phyloP scores from a whole-genome alignment of 805 yeast genomes.

The Spathaspora arborariae region DNA sequence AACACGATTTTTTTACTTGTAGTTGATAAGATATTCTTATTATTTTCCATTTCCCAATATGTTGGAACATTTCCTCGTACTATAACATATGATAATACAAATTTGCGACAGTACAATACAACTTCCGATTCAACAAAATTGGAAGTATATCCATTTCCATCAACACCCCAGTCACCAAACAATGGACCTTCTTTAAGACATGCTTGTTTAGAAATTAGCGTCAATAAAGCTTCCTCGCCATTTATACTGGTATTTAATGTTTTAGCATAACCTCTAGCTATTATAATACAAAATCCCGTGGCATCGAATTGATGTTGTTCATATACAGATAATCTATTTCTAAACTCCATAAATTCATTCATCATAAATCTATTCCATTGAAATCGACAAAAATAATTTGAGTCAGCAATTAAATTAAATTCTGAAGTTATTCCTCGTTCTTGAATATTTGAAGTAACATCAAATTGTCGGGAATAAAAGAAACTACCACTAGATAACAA shows the following conservation, averaged over 20 bases:
- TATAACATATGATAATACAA: conserved; percentile 42
- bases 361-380: conserved; percentile 52
- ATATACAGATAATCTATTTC: conserved; percentile 36
- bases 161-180: conserved; percentile 57
- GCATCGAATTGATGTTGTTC: conserved; percentile 43
- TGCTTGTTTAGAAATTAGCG: conserved; percentile 51
- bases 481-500: conserved; percentile 45
- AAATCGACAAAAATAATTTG: conserved; percentile 42
- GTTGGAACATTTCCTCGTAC: conserved; percentile 54
- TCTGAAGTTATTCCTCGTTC: conserved; percentile 34
- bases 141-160: conserved; percentile 51
- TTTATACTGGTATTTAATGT: conserved; percentile 33
- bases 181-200: conserved; percentile 45
- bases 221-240: conserved; percentile 37
- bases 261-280: conserved; percentile 51
- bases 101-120: conserved; percentile 38
- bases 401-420: conserved; percentile 28
- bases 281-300: conserved; percentile 44
- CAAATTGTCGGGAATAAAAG: conserved; percentile 46
- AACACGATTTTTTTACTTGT: conserved; percentile 41
- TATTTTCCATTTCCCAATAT: conserved; percentile 50
- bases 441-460: conserved; percentile 42
- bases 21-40: conserved; percentile 29
- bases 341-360: conserved; percentile 42
- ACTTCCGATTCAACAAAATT: conserved; percentile 53